Evolutionary conservation across 345 rosid species (phyloP), one percentile per base, ranked within the genome.

Genomic region (Streptanthus diversifolius): DNA sequence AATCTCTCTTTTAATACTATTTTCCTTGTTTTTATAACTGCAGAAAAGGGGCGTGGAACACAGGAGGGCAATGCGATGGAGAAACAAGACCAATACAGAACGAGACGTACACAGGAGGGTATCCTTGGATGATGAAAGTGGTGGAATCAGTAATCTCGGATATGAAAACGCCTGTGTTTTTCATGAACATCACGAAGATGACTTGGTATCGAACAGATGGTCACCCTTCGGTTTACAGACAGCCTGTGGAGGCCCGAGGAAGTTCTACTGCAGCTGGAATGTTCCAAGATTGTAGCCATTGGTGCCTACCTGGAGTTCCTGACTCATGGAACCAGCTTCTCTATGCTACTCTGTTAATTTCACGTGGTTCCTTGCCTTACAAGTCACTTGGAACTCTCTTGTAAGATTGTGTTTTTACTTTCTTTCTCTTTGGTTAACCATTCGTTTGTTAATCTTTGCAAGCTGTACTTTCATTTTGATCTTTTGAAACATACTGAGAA

Each of bases 241-340:
- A 69, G 21, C 53, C 74, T 10, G 8, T 53, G 18, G 72, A 77
- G 27, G 60, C 8, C 1, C 5, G 49, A 22, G 4, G 80, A 65
- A 59, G 62, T 18, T 72, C 60, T 48, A 1, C 33, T 70, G 80
- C 21, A 39, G 12, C 73, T 54, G 0, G 75, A 43, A 45, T 76
- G 86, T 65, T 81, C 58, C 92, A 88, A 61, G 96, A 88, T 61
- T 88, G 92, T 62, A 86, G 89, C 76, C 96, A 88, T 44, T 90
- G 96, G 93, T 88, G 93, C 54, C 78, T 90, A 18, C 93, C 93
- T 18, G 93, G 92, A 39, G 90, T 88, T 73, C 93, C 96, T 1
- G 96, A 90, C 58, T 79, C 83, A 35, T 88, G 91, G 96, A 90
- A 88, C 51, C 85, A 90, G 64, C 88, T 90, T 72, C 83, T 90